Evolutionary conservation across 495 filamentous ascomycete genomes (phyloP), one percentile per base, ranked within the genome.

Genomic region (Pyrenula aspistea): DNA sequence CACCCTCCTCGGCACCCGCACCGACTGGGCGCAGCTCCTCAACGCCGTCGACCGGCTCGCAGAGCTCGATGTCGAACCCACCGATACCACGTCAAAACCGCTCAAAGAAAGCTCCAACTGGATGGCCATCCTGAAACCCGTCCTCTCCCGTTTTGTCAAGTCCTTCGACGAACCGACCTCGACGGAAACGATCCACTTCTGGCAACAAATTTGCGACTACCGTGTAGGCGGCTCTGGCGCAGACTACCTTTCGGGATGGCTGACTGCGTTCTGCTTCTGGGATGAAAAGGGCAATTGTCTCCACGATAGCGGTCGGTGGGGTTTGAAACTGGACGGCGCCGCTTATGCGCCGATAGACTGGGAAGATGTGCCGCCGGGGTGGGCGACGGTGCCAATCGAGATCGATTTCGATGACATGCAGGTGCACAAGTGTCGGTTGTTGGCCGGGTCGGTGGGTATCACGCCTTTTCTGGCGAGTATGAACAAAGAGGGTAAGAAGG

Each of bases 211-310:
- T 49, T 72, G 42, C 2, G 63, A 68, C 25, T 22, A 60, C 21
- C 62, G 67, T 1, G 65, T 71, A 53, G 71, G 72, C 24, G 68
- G 68, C 53, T 70, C 68, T 11, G 54, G 59, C 11, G 57, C 59
- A n/a, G 1, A 51, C 2, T 47, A 55, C 10, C 54, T 73, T 1
- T 69, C 65, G 0, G 76, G 77, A 12, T 78, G 75, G 76, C 68
- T 78, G 55, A 71, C 73, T 0, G 77, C 68, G 0, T 80, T 80
- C 64, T 69, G 67, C 49, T 75, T 71, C 63, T 80, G 76, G 76
- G 51, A 68, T 19, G 61, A 59, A 2, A 55, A 71, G 2, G 77
- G 77, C 4, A 42, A 59, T n/a, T 69, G 68, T 51, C 51, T 72
- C 10, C 25, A 24, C 22, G 10, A 36, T 67, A 42, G 31, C 31